These are phyloP conservation scores for Naganishia onofrii DNA, from an alignment of 768 basidiomycete genomes.

Conservation along the genomic window DNA sequence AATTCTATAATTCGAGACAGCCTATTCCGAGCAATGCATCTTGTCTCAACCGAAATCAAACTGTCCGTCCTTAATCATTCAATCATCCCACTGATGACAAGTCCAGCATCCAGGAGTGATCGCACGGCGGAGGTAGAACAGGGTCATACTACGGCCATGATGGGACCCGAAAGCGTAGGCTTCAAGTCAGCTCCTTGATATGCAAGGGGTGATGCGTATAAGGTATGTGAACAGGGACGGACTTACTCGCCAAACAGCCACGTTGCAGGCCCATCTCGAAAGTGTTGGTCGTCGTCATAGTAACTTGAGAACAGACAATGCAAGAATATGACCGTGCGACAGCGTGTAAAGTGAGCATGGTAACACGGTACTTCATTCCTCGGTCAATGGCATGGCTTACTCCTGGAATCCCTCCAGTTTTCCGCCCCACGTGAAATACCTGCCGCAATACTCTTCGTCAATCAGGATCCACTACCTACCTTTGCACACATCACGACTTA, in stretches of 20 bases:
- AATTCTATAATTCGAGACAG: too few species aligned
- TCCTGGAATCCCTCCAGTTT: slow-evolving; percentile 29
- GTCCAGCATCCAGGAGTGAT: slow-evolving; percentile 33
- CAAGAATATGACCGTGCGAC: background rate
- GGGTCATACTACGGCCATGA: slow-evolving; percentile 30
- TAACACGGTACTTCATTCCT: background rate
- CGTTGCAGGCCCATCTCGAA: slow-evolving; percentile 32
- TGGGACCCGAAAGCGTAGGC: too few species aligned
- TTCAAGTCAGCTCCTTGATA: too few species aligned
- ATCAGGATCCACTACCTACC: slow-evolving; percentile 16
- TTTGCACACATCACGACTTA: background rate
- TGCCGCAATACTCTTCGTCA: background rate
- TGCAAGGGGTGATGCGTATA: background rate
- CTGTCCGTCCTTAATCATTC: too few species aligned
- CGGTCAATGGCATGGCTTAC: background rate
- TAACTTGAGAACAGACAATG: slow-evolving; percentile 20
- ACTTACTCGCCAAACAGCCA: slow-evolving; percentile 40
- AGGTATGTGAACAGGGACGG: too few species aligned
- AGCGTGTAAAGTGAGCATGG: background rate
- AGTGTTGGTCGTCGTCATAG: slow-evolving; percentile 39
- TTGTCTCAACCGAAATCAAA: too few species aligned
- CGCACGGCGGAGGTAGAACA: slow-evolving; percentile 36
- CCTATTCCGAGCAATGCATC: too few species aligned
- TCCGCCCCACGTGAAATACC: slow-evolving; percentile 21
- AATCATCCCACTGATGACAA: slow-evolving; percentile 29